These are phyloP conservation scores for Bryum argenteum DNA, from an alignment of 225 moss, liverwort and hornwort genomes.

Conservation along the genomic window DNA sequence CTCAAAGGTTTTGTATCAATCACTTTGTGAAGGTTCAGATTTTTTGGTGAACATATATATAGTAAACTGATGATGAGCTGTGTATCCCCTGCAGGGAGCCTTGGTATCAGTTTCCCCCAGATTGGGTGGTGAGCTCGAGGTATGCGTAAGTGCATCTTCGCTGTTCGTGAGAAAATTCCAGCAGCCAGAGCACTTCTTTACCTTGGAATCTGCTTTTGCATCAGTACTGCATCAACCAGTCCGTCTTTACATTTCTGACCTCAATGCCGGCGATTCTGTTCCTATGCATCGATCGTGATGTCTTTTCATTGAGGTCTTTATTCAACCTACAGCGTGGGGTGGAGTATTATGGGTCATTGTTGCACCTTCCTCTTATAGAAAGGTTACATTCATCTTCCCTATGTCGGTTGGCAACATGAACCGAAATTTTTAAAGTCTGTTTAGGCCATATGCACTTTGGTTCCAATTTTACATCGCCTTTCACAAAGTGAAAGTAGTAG, in stretches of 20 bases:
- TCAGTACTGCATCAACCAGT: constrained; percentile 62
- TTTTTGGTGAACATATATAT: constrained; percentile 8
- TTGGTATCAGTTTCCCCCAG: constrained; percentile 50
- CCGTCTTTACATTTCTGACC: constrained; percentile 55
- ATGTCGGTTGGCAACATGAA: constrained; percentile 14
- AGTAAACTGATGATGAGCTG: constrained; percentile 11
- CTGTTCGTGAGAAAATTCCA: constrained; percentile 77
- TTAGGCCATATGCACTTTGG: constrained; percentile 19
- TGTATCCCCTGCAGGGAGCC: constrained; percentile 51
- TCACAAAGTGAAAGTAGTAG: constrained; percentile 34
- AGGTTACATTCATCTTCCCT: constrained; percentile 17
- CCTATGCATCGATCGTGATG: constrained; percentile 4
- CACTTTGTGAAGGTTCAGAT: constrained; percentile 5
- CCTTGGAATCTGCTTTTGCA: constrained; percentile 68
- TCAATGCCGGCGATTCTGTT: constrained; percentile 19
- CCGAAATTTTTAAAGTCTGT: not conserved
- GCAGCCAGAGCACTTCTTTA: constrained; percentile 71
- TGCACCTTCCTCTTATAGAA: constrained; percentile 1
- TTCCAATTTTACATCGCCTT: constrained; percentile 8
- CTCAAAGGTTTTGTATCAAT: not conserved
- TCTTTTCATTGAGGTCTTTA: constrained; percentile 13
- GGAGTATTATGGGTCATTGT: constrained; percentile 7
- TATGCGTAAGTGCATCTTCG: constrained; percentile 63
- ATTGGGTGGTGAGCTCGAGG: constrained; percentile 41
- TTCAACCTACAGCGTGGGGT: too few relatives aligned